A percentile compares a stretch with the other conserved stretches of the same genome.
Conservation (phyloP, 2,329 filamentous ascomycete species). For the Stachybotrys elegans region DNA sequence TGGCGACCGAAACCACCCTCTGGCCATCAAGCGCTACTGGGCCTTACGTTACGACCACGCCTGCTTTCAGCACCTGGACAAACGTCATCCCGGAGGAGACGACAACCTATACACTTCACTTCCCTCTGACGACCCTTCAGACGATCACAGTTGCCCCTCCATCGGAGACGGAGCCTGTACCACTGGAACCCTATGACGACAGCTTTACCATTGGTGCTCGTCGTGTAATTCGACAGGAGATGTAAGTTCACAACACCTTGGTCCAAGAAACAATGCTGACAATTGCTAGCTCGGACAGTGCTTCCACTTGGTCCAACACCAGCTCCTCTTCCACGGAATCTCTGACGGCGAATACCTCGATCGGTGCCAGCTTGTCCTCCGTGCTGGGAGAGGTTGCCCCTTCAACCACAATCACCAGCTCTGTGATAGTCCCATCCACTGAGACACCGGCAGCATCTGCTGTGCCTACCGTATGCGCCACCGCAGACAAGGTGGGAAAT, state of each 20-base stretch:
- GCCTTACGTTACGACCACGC: conserved; percentile 16
- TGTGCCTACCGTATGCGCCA: conserved; percentile 19
- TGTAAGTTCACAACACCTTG: conserved; percentile 16
- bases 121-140: conserved; percentile 31
- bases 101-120: conserved; percentile 34
- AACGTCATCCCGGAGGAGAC: conserved; percentile 32
- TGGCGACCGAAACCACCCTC: conserved; percentile 14
- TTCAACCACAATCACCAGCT: conserved; percentile 5
- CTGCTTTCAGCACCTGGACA: conserved; percentile 28
- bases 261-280: too few relatives aligned
- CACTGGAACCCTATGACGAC: conserved; percentile 13
- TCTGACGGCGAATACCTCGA: conserved; percentile 13
- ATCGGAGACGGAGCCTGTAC: not conserved
- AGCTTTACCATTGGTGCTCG: too few relatives aligned
- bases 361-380: conserved; percentile 24
- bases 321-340: conserved; percentile 13
- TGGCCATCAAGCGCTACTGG: too few relatives aligned
- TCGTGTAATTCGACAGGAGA: conserved; percentile 24
- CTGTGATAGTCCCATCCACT: conserved; percentile 2
- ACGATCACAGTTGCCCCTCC: conserved; percentile 22
- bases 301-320: conserved; percentile 24
- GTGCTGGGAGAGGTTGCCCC: conserved; percentile 4
- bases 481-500: conserved; percentile 29
- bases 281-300: conserved; percentile 11
- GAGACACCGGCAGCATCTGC: conserved; percentile 6